A percentile compares a stretch with the other conserved stretches of the same genome.
Conservation (phyloP, 1,139 yeast genomes). For the Scheffersomyces cryptocercus region DNA sequence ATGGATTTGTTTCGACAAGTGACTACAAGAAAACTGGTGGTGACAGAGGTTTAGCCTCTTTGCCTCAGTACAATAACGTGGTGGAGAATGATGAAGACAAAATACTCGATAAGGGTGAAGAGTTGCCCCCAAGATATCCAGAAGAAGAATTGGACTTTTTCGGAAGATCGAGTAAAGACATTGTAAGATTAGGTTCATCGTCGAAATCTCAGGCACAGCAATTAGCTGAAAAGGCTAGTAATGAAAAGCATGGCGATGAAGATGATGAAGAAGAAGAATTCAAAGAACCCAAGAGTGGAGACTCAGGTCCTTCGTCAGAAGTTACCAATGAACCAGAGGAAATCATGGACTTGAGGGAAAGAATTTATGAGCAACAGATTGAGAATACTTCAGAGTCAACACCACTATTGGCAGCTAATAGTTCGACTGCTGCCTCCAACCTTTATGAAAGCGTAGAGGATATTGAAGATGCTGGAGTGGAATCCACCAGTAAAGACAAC, state of each 20-base stretch:
- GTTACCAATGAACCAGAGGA: constrained; percentile 43
- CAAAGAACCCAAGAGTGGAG: constrained; percentile 16
- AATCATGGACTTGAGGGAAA: constrained; percentile 39
- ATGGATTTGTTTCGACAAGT: constrained; percentile 80
- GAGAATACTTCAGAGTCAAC: neutral
- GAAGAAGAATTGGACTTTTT: constrained; percentile 65
- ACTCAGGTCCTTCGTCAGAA: constrained; percentile 11
- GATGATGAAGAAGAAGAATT: constrained; percentile 14
- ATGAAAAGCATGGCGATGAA: constrained; percentile 12
- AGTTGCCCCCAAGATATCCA: constrained; percentile 48
- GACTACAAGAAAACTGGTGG: constrained; percentile 42
- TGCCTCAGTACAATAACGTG: constrained; percentile 39
- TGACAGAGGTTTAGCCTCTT: constrained; percentile 45
- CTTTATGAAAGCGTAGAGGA: neutral
- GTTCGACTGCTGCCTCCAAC: neutral
- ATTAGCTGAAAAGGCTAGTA: constrained; percentile 7
- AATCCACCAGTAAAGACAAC: neutral
- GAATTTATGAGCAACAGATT: constrained; percentile 35
- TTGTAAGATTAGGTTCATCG: constrained; percentile 24
- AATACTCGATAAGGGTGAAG: constrained; percentile 71
- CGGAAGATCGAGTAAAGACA: constrained; percentile 40
- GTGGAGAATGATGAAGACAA: constrained; percentile 34
- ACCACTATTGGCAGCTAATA: neutral
- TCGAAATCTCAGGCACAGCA: constrained; percentile 11
- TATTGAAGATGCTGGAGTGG: neutral